Conservation (phyloP, 163 green algal genomes). For the Trebouxiophyceae sp. region DNA sequence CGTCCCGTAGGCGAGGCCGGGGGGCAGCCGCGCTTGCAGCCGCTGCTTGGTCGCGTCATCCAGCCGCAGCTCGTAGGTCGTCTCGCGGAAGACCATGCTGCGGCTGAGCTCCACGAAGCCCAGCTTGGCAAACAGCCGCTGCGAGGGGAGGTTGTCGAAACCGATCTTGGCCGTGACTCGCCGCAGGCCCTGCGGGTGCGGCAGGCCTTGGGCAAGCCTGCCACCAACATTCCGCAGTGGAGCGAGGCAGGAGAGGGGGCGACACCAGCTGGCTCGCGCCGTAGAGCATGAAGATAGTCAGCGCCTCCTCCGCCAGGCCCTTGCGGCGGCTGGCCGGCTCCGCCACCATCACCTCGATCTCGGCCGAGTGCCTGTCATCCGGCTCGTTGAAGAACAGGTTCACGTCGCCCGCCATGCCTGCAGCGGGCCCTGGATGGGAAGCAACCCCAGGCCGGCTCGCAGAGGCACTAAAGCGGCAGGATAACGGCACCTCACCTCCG, state of each 20-base stretch:
- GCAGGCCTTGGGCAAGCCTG: neutral
- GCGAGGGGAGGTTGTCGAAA: conserved; percentile 25
- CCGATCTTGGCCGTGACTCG: conserved; percentile 39
- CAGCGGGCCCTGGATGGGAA: neutral
- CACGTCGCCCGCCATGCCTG: conserved; percentile 57
- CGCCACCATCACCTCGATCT: conserved; percentile 73
- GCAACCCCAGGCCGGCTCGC: too few species aligned
- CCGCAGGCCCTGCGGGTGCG: conserved; percentile 23
- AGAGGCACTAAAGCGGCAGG: too few species aligned
- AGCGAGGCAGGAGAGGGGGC: neutral
- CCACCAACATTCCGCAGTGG: neutral
- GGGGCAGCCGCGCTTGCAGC: conserved; percentile 36
- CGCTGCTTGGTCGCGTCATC: conserved; percentile 28
- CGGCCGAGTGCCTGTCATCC: conserved; percentile 44
- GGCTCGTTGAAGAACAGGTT: conserved; percentile 76
- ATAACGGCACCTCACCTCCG: conserved; percentile 17
- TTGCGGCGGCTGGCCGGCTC: conserved; percentile 40
- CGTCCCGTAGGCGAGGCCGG: too few species aligned
- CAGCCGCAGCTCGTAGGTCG: conserved; percentile 24
- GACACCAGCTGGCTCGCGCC: conserved; percentile 27
- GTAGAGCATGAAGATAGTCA: conserved; percentile 75
- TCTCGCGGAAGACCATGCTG: conserved; percentile 32
- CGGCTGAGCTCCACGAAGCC: conserved; percentile 22
- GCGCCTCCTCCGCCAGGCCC: conserved; percentile 55
- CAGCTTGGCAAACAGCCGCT: conserved; percentile 31